These are phyloP conservation scores for Ustilago vetiveriae DNA, from an alignment of 1,284 basidiomycete species.

Conservation along the genomic window DNA sequence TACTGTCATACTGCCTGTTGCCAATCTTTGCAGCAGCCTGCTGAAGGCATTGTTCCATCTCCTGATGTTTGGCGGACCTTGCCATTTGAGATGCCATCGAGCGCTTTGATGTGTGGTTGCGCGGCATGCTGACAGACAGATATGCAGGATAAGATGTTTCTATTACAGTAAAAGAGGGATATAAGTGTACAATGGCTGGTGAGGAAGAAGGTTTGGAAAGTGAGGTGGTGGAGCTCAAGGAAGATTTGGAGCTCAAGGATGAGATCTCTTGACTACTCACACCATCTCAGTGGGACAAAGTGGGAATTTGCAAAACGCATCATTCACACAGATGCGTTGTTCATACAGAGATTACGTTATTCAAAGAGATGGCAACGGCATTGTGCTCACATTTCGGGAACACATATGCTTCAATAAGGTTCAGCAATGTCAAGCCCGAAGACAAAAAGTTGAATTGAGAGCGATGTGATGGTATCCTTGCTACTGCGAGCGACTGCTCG, in stretches of 20 bases:
- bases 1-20: not conserved
- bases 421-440: too few species aligned
- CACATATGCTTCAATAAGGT: too few species aligned
- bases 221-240: not conserved
- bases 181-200: not conserved
- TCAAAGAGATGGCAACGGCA: too few species aligned
- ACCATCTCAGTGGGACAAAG: not conserved
- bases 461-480: too few species aligned
- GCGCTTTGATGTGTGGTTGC: not conserved
- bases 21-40: conserved; percentile 1
- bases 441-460: too few species aligned
- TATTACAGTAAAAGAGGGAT: not conserved
- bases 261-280: not conserved
- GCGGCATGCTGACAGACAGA: not conserved
- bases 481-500: too few species aligned
- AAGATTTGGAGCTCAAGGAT: not conserved
- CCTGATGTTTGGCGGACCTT: not conserved
- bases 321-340: too few species aligned
- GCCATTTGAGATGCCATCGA: not conserved
- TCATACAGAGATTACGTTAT: too few species aligned
- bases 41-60: not conserved
- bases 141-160: not conserved
- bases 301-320: too few species aligned
- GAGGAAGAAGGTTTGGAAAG: not conserved
- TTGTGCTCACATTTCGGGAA: too few species aligned